Conservation (phyloP, 192 early-diverging fungal species). For the Coemansia sp. region DNA sequence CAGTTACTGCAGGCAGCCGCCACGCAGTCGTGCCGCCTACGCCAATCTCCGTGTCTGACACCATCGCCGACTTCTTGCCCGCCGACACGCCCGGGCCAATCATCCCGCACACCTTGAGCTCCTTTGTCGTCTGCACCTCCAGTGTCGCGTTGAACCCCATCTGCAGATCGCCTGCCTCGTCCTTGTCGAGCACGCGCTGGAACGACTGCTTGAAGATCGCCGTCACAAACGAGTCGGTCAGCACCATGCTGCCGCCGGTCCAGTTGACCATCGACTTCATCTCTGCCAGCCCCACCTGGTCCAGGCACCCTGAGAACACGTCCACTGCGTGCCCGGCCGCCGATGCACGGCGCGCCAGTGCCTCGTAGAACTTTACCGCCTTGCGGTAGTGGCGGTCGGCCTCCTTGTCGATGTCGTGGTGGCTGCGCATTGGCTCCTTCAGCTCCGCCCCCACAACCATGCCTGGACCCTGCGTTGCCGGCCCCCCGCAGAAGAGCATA, state of each 20-base stretch:
- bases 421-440: conserved; percentile 92
- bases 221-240: conserved; percentile 94
- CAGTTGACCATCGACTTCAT: conserved; percentile 89
- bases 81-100: conserved; percentile 94
- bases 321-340: conserved; percentile 90
- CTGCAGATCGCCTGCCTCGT: conserved; percentile 79
- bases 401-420: conserved; percentile 98
- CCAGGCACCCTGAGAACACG: conserved; percentile 96
- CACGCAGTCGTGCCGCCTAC: conserved; percentile 94
- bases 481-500: conserved; percentile 91
- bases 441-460: conserved; percentile 91
- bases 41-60: conserved; percentile 98
- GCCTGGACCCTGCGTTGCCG: conserved; percentile 93
- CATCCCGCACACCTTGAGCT: conserved; percentile 93
- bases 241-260: conserved; percentile 91
- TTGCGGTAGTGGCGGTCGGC: conserved; percentile 89
- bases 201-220: conserved; percentile 98
- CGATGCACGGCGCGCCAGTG: conserved; percentile 79
- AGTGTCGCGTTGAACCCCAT: conserved; percentile 98
- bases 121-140: conserved; percentile 95
- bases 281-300: conserved; percentile 95
- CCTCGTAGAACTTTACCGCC: conserved; percentile 94
- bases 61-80: conserved; percentile 84
- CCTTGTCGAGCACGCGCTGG: conserved; percentile 91
- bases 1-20: conserved; percentile 88